Percentiles rank a stretch among this genome's conserved stretches.
Conservation (phyloP, 2,329 filamentous ascomycete genomes). For the Tolypocladium tropicale region DNA sequence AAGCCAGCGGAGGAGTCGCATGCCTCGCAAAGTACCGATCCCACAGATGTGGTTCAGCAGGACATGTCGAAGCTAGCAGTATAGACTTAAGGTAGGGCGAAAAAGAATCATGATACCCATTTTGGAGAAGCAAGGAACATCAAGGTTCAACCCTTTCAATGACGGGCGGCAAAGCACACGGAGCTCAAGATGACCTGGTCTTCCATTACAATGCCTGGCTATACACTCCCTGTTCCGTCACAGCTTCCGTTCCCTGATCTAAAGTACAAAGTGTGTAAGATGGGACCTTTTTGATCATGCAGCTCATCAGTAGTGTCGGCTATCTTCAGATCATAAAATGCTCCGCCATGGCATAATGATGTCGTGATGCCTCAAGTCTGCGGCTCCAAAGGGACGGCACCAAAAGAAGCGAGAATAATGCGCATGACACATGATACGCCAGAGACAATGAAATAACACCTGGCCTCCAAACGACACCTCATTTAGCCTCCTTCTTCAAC, state of each 20-base stretch:
- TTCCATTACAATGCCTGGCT: conserved; percentile 12
- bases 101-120: conserved; percentile 12
- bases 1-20: background rate
- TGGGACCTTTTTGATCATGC: conserved; percentile 14
- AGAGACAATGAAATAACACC: conserved; percentile 4
- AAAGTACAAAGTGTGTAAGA: conserved; percentile 30
- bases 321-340: conserved; percentile 26
- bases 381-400: conserved; percentile 9
- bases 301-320: conserved; percentile 21
- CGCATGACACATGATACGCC: conserved; percentile 1
- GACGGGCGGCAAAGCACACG: background rate
- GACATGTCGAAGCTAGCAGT: conserved; percentile 18
- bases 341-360: conserved; percentile 19
- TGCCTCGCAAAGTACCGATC: background rate
- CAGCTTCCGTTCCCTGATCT: conserved; percentile 19
- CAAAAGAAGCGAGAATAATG: conserved; percentile 1
- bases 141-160: background rate
- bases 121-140: background rate
- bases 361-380: conserved; percentile 9
- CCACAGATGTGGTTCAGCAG: conserved; percentile 11
- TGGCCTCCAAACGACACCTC: background rate
- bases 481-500: conserved; percentile 17
- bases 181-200: conserved; percentile 6
- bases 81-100: too few relatives aligned
- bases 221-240: conserved; percentile 12